phyloP scores from a whole-genome alignment of 148 eudicot genomes.

The Talinum fruticosum region DNA sequence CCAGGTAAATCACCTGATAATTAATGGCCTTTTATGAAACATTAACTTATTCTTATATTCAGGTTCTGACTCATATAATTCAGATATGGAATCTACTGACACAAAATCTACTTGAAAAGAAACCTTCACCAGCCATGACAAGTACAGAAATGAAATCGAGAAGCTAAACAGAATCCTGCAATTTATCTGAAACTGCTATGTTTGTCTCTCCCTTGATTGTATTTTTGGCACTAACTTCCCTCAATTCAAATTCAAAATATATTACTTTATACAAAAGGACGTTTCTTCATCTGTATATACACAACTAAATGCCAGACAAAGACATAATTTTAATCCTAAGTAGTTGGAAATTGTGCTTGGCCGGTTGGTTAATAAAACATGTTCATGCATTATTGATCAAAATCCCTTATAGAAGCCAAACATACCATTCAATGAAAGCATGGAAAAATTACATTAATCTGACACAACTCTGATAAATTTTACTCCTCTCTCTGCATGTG shows the following conservation, averaged over 20 bases:
- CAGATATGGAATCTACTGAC: neutral
- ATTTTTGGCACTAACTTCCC: slow-evolving; percentile 3
- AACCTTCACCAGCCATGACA: neutral
- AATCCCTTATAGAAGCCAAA: slow-evolving; percentile 9
- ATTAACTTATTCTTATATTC: neutral
- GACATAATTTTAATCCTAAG: neutral
- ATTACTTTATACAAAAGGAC: neutral
- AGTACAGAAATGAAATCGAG: neutral
- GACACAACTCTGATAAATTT: neutral
- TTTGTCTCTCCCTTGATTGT: neutral
- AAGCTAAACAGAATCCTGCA: slow-evolving; percentile 4
- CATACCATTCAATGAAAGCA: slow-evolving; percentile 15
- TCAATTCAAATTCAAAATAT: slow-evolving; percentile 23
- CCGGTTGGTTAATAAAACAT: slow-evolving; percentile 17
- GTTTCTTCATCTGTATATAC: neutral
- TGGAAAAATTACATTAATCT: neutral
- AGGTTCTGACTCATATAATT: neutral
- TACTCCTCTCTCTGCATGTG: slow-evolving; percentile 1
- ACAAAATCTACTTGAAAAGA: neutral
- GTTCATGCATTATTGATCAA: neutral
- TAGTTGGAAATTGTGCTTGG: slow-evolving; percentile 19
- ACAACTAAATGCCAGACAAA: slow-evolving; percentile 6
- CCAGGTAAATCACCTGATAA: neutral
- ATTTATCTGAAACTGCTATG: slow-evolving; percentile 1
- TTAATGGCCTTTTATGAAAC: neutral